Evolutionary conservation across 257 asterid species (phyloP).

Genomic region (Handroanthus guayacan): DNA sequence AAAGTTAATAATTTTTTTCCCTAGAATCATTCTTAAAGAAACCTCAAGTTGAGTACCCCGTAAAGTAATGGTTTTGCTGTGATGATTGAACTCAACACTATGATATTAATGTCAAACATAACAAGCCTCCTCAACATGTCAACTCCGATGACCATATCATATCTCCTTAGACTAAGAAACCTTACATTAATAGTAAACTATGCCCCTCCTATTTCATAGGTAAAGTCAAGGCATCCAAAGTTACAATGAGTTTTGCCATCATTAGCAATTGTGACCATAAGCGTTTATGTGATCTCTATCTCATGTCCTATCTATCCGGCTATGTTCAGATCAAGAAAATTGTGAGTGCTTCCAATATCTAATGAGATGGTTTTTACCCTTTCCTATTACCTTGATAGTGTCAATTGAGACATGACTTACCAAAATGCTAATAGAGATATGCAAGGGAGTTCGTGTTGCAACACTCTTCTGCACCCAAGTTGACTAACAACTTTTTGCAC

Average conservation of each 20-base stretch:
- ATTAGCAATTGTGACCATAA: neutral
- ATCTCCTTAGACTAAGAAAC: neutral
- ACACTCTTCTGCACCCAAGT: neutral
- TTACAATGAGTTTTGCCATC: neutral
- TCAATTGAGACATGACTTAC: too few relatives aligned
- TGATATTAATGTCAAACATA: neutral
- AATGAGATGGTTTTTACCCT: too few relatives aligned
- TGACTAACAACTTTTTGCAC: neutral
- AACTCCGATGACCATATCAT: slow-evolving; percentile 12
- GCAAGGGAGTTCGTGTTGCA: too few relatives aligned
- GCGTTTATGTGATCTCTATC: neutral
- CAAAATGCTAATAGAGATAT: too few relatives aligned
- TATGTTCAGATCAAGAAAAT: neutral
- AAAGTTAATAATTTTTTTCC: neutral
- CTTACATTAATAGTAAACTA: neutral
- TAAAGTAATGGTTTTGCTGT: neutral
- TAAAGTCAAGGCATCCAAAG: neutral
- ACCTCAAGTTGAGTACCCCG: neutral
- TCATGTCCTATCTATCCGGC: too few relatives aligned
- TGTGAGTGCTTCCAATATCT: neutral
- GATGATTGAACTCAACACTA: neutral
- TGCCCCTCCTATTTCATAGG: neutral
- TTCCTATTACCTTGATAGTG: too few relatives aligned
- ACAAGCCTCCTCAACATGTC: neutral
- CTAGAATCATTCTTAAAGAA: neutral